Percentiles rank a stretch among this genome's conserved stretches.
These are phyloP conservation scores for Pichia sp. DNA, from an alignment of 1,139 yeast genomes.

Conservation along the genomic window DNA sequence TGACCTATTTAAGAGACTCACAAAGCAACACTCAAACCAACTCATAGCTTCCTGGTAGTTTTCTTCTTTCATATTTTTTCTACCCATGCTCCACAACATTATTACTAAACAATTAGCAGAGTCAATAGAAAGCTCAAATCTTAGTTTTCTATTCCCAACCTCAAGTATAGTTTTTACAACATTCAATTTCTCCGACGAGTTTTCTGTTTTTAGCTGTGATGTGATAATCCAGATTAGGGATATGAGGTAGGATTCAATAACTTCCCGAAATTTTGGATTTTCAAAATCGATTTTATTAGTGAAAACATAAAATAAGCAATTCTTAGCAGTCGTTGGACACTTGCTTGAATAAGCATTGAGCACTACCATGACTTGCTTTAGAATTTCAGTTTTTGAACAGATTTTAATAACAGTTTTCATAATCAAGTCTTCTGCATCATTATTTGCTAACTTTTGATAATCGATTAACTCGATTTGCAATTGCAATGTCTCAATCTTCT, in stretches of 20 bases:
- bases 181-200: constrained; percentile 14
- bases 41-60: constrained; percentile 21
- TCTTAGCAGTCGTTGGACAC: constrained; percentile 28
- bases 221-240: constrained; percentile 26
- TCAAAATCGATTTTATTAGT: constrained; percentile 23
- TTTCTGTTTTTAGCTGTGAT: constrained; percentile 22
- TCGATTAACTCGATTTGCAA: constrained; percentile 23
- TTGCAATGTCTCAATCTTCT: constrained; percentile 25
- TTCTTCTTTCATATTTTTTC: constrained; percentile 23
- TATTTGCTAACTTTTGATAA: constrained; percentile 5
- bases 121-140: constrained; percentile 23
- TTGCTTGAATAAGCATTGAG: constrained; percentile 22
- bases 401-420: constrained; percentile 32
- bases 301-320: constrained; percentile 31
- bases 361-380: constrained; percentile 16
- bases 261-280: constrained; percentile 13
- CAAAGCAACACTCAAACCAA: constrained; percentile 31
- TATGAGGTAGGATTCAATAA: constrained; percentile 17
- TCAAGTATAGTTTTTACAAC: constrained; percentile 23
- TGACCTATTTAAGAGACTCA: constrained; percentile 24
- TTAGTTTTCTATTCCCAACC: constrained; percentile 28
- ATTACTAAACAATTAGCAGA: constrained; percentile 29
- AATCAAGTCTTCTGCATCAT: constrained; percentile 23
- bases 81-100: constrained; percentile 35
- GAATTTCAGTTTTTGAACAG: constrained; percentile 15